A percentile compares a stretch with the other conserved stretches of the same genome.
Evolutionary conservation across 2,329 filamentous ascomycete species (phyloP).

Genomic region (Arachnopeziza araneosa): DNA sequence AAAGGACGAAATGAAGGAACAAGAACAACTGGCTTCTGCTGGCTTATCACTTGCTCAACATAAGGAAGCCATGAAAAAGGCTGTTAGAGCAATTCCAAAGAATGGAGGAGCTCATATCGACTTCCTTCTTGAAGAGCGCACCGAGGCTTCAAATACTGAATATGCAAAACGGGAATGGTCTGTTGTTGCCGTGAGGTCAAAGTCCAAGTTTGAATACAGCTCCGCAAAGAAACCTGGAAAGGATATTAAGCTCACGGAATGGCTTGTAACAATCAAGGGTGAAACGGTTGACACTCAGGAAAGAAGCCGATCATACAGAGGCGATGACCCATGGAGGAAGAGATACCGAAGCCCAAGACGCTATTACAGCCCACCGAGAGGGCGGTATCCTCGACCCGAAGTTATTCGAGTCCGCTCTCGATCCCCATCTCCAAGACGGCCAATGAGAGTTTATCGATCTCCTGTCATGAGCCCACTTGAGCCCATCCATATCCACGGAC

Average conservation of each 20-base stretch:
- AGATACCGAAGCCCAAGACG: background rate
- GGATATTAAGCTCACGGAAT: conserved; percentile 8
- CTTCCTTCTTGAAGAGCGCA: conserved; percentile 8
- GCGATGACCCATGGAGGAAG: conserved; percentile 7
- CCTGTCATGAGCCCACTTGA: background rate
- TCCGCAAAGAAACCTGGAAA: conserved; percentile 15
- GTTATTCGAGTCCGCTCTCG: background rate
- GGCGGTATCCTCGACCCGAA: background rate
- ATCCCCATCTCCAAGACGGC: background rate
- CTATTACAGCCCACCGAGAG: background rate
- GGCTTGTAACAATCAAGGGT: conserved; percentile 12
- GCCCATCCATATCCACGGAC: background rate
- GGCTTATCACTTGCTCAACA: conserved; percentile 7
- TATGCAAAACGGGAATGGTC: conserved; percentile 9
- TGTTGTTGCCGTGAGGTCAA: conserved; percentile 10
- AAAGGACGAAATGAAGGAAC: conserved; percentile 11
- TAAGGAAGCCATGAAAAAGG: conserved; percentile 10
- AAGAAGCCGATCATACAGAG: conserved; percentile 3
- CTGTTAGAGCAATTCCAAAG: conserved; percentile 10
- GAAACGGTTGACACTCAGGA: conserved; percentile 10
- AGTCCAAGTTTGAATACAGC: conserved; percentile 10
- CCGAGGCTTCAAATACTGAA: background rate
- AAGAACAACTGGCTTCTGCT: conserved; percentile 4
- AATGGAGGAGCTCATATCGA: conserved; percentile 11
- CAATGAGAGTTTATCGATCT: background rate